These are phyloP conservation scores for Bondarzewia mesenterica DNA, from an alignment of 1,284 basidiomycete genomes.

Conservation along the genomic window DNA sequence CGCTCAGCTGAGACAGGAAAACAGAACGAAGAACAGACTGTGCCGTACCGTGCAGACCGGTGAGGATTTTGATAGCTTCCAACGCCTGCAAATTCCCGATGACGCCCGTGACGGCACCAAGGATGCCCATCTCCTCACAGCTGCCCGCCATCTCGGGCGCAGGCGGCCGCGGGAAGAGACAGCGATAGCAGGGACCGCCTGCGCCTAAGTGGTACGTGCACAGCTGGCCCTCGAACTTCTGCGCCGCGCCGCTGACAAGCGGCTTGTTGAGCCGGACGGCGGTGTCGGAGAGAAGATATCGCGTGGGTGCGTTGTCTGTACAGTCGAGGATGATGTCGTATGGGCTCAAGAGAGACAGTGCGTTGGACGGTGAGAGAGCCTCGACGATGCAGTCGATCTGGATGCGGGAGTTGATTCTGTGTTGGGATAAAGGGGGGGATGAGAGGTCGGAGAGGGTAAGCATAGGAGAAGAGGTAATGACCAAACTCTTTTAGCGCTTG, in stretches of 20 bases:
- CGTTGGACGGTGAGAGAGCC: slow-evolving; percentile 55
- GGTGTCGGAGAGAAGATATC: slow-evolving; percentile 91
- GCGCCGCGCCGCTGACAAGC: slow-evolving; percentile 90
- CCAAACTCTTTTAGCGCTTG: slow-evolving; percentile 52
- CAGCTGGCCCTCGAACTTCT: slow-evolving; percentile 88
- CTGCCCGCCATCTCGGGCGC: slow-evolving; percentile 56
- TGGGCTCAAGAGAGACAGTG: slow-evolving; percentile 44
- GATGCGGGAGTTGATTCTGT: slow-evolving; percentile 67
- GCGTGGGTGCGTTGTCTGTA: slow-evolving; percentile 88
- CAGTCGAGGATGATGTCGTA: slow-evolving; percentile 89
- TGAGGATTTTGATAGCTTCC: slow-evolving; percentile 81
- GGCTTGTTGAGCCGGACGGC: slow-evolving; percentile 71
- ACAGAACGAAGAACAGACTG: no score
- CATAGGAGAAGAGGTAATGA: background rate
- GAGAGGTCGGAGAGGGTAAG: slow-evolving; percentile 2
- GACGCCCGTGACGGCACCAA: slow-evolving; percentile 86
- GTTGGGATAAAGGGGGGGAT: background rate
- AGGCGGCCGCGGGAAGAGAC: slow-evolving; percentile 80
- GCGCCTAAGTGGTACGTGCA: slow-evolving; percentile 67
- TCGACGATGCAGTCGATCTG: slow-evolving; percentile 43
- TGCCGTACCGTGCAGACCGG: slow-evolving; percentile 66
- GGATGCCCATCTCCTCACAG: slow-evolving; percentile 88
- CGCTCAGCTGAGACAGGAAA: background rate
- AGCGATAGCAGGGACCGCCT: slow-evolving; percentile 88
- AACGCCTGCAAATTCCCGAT: slow-evolving; percentile 90